Evolutionary conservation across 2,329 filamentous ascomycete species (phyloP), one percentile per base, ranked within the genome.

Genomic region (Talaromyces marneffei): DNA sequence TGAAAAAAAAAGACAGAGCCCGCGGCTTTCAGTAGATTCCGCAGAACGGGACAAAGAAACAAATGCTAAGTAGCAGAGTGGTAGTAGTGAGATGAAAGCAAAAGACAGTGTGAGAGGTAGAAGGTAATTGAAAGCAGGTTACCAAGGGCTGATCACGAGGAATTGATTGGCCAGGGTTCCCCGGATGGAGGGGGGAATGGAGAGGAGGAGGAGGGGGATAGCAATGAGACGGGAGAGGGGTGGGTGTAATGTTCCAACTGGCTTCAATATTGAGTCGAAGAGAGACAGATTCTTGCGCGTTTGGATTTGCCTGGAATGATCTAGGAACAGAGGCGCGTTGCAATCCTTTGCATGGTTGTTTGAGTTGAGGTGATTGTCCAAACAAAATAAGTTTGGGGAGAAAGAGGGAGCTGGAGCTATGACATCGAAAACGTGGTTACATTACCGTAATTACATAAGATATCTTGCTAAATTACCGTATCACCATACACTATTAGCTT

Each of bases 201-300:
- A 23, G 31, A 39, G n/a, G 18, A 35, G 23, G 27, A 16, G 23
- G 39, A 9, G 40, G 20, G 62, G 59, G 48, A 62, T 62, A 52
- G 65, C 63, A 39, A 54, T 16, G 52, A 54, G 31, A 31, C 52
- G 52, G 52, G 31, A 54, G 52, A 55, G 31, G 52, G 52, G 52
- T 37, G 35, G 52, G 40, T 55, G 33, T 25, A 40, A 40, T 40
- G 23, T 20, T 18, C 52, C 52, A 55, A 40, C 52, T 33, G 40
- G 52, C 33, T 39, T 55, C 33, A 55, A 27, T 23, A 40, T 39
- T 40, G 33, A 18, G 23, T 9, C 2, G 5, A 4, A 52, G 29
- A 35, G 7, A 8, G 18, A 16, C 9, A 16, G 18, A n/a, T 8
- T 12, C 27, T 10, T 33, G 10, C 27, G 33, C 4, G 9, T n/a